A percentile compares a stretch with the other conserved stretches of the same genome.
Evolutionary conservation across 805 yeast genomes (phyloP).

Genomic region (Metschnikowia bowlesiae): DNA sequence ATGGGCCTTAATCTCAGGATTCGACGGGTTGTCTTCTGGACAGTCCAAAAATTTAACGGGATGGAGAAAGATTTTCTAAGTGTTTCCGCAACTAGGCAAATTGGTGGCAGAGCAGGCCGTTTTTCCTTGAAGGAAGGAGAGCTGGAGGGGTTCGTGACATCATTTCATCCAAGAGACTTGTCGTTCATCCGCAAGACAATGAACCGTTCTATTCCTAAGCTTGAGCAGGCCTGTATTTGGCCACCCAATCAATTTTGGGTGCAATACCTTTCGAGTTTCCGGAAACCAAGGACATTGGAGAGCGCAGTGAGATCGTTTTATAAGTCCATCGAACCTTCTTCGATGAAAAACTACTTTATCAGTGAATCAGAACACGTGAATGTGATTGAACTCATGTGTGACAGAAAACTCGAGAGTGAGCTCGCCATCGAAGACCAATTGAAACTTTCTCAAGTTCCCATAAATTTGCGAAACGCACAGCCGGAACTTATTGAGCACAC

Average conservation of each 20-base stretch:
- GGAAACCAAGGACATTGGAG: constrained; percentile 44
- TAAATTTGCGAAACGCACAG: constrained; percentile 30
- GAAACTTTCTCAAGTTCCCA: constrained; percentile 59
- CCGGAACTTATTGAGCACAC: constrained; percentile 40
- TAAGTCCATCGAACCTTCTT: constrained; percentile 25
- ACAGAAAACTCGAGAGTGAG: constrained; percentile 20
- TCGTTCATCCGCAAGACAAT: constrained; percentile 44
- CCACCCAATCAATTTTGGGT: constrained; percentile 74
- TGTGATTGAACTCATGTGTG: constrained; percentile 42
- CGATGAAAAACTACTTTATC: constrained; percentile 28
- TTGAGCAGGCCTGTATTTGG: constrained; percentile 67
- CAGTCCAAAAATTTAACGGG: constrained; percentile 70
- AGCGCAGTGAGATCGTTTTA: constrained; percentile 48
- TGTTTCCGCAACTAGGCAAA: constrained; percentile 75
- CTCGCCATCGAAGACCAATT: constrained; percentile 54
- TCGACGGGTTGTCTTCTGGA: constrained; percentile 70
- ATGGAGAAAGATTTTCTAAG: constrained; percentile 42
- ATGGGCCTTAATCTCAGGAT: constrained; percentile 93
- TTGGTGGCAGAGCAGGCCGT: constrained; percentile 96
- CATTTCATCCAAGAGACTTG: constrained; percentile 44
- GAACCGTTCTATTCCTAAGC: constrained; percentile 45
- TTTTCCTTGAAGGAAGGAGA: constrained; percentile 39
- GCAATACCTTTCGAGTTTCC: constrained; percentile 57
- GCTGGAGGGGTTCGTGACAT: constrained; percentile 49
- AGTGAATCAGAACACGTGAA: constrained; percentile 37